Percentiles rank a stretch among this genome's conserved stretches.
Evolutionary conservation across 2,329 filamentous ascomycete genomes (phyloP).

Genomic region (Aspergillus melleus): DNA sequence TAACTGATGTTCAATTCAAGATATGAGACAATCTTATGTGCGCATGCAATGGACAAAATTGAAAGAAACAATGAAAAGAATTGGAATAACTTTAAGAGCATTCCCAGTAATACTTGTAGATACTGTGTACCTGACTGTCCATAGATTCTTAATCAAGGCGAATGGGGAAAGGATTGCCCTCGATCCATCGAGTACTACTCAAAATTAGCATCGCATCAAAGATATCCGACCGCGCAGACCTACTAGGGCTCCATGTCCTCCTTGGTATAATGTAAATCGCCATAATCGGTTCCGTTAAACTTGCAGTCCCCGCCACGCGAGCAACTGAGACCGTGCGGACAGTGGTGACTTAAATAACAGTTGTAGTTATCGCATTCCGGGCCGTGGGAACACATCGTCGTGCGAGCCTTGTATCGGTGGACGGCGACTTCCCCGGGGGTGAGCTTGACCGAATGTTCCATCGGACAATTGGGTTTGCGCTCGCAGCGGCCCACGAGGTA

Average conservation of each 20-base stretch:
- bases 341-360: constrained; percentile 17
- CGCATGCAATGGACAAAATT: too few species aligned
- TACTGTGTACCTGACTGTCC: too few species aligned
- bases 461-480: neutral
- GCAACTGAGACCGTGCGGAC: neutral
- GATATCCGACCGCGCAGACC: neutral
- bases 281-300: neutral
- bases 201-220: neutral
- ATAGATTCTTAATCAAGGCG: neutral
- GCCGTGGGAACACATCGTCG: constrained; percentile 6
- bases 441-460: constrained; percentile 11
- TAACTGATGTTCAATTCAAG: too few species aligned
- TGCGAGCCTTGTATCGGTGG: constrained; percentile 12
- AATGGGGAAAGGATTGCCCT: neutral
- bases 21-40: too few species aligned
- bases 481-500: constrained; percentile 9
- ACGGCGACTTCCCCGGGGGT: constrained; percentile 6
- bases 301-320: neutral
- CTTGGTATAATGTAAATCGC: neutral
- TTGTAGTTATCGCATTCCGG: constrained; percentile 8
- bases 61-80: too few species aligned
- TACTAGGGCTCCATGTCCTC: neutral
- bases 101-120: too few species aligned
- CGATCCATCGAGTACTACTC: neutral
- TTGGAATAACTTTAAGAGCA: too few species aligned